These are phyloP conservation scores for Starmerella roubikii DNA, from an alignment of 805 yeast genomes.

Conservation along the genomic window DNA sequence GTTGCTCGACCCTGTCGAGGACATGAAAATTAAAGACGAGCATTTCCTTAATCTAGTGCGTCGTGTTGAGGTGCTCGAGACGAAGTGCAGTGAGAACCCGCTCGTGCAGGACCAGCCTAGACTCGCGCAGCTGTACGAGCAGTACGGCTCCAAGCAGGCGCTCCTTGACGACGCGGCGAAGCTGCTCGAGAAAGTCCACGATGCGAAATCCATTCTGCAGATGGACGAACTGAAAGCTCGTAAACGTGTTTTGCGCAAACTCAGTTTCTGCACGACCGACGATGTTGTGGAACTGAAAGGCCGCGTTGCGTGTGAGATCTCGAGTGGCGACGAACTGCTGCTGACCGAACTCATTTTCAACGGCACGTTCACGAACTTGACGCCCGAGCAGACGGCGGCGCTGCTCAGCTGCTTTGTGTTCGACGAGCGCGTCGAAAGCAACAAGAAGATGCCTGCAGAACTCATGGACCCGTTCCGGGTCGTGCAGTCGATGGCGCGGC, in stretches of 20 bases:
- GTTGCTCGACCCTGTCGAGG: constrained; percentile 75
- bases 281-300: constrained; percentile 95
- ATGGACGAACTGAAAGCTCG: constrained; percentile 87
- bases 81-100: constrained; percentile 59
- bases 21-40: constrained; percentile 78
- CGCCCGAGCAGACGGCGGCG: constrained; percentile 86
- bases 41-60: constrained; percentile 58
- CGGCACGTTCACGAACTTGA: constrained; percentile 81
- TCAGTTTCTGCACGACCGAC: constrained; percentile 73
- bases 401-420: constrained; percentile 88
- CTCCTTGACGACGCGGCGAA: constrained; percentile 45
- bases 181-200: constrained; percentile 51
- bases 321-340: constrained; percentile 77
- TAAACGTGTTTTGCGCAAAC: constrained; percentile 79
- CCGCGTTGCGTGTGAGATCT: constrained; percentile 60
- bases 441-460: constrained; percentile 72
- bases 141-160: constrained; percentile 52
- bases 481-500: constrained; percentile 79
- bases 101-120: constrained; percentile 34
- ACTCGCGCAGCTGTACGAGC: constrained; percentile 46
- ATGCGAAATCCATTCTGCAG: constrained; percentile 85
- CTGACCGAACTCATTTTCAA: constrained; percentile 91
- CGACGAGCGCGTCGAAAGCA: constrained; percentile 75
- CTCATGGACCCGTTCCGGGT: constrained; percentile 83
- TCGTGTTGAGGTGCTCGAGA: constrained; percentile 71